A percentile compares a stretch with the other conserved stretches of the same genome.
Conservation (phyloP, 306 rosid genomes). For the Leucaena leucocephala region DNA sequence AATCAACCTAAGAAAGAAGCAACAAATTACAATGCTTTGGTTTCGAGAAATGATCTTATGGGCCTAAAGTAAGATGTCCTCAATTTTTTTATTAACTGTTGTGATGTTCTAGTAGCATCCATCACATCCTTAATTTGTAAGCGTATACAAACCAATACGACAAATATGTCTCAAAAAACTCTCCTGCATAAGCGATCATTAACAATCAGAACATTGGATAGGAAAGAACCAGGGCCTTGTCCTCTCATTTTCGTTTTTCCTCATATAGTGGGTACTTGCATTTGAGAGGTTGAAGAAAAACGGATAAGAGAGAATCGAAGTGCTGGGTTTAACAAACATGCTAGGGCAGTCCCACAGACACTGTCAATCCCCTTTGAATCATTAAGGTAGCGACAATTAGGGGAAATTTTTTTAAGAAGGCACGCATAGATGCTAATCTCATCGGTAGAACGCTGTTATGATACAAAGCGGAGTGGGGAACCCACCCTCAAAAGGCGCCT, state of each 20-base stretch:
- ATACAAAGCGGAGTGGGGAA: no score
- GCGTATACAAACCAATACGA: not conserved
- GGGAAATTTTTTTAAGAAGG: not conserved
- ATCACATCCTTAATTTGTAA: not conserved
- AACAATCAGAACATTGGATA: not conserved
- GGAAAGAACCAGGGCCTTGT: not conserved
- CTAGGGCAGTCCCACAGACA: not conserved
- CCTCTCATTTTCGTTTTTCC: not conserved
- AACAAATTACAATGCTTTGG: no score
- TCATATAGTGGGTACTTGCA: not conserved
- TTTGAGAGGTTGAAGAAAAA: slow-evolving; percentile 11
- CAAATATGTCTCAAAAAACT: not conserved
- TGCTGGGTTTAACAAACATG: not conserved
- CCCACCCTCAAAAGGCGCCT: no score
- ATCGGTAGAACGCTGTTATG: slow-evolving; percentile 27
- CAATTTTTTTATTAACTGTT: not conserved
- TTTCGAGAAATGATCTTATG: no score
- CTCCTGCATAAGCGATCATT: not conserved
- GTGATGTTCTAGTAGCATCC: not conserved
- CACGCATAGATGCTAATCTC: slow-evolving; percentile 3
- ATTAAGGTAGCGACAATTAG: not conserved
- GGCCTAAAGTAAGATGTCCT: not conserved
- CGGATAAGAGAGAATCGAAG: not conserved
- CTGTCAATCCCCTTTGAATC: not conserved
- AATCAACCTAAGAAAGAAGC: no score